A percentile compares a stretch with the other conserved stretches of the same genome.
These are phyloP conservation scores for Linum trigynum DNA, from an alignment of 345 rosid species.

Conservation along the genomic window DNA sequence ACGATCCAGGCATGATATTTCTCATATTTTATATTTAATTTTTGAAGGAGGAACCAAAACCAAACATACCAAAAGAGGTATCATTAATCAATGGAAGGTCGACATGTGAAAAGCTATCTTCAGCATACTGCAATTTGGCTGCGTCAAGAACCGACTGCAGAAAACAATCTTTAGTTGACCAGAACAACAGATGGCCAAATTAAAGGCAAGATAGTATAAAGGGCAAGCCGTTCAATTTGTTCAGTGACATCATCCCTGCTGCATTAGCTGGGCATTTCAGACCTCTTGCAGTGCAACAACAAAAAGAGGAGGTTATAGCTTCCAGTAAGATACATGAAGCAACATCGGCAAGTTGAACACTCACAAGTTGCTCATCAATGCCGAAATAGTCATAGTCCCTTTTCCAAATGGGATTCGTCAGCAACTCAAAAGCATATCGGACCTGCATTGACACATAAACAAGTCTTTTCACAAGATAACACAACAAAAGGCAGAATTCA, in stretches of 20 bases:
- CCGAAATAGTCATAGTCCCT: slow-evolving; percentile 70
- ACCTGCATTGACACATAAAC: slow-evolving; percentile 35
- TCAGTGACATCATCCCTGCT: neutral
- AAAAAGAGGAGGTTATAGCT: neutral
- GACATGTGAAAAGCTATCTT: slow-evolving; percentile 34
- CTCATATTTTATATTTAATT: no score
- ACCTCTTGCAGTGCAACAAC: neutral
- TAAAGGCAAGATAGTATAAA: neutral
- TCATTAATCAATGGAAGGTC: slow-evolving; percentile 50
- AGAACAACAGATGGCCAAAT: neutral
- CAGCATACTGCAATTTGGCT: slow-evolving; percentile 34
- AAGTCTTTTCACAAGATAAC: neutral
- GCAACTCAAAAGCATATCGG: slow-evolving; percentile 72
- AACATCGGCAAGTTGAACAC: slow-evolving; percentile 21
- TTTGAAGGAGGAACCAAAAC: slow-evolving; percentile 2
- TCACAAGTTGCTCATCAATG: slow-evolving; percentile 69
- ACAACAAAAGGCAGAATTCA: neutral
- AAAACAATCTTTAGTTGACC: slow-evolving; percentile 17
- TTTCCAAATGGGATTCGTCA: slow-evolving; percentile 65
- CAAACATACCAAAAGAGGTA: slow-evolving; percentile 52
- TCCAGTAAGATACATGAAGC: slow-evolving; percentile 4
- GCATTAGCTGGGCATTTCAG: neutral
- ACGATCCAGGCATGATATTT: slow-evolving; percentile 8
- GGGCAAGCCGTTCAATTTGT: neutral
- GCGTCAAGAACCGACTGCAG: slow-evolving; percentile 50